Base-by-base conservation (phyloP, 495 filamentous ascomycete species). In the Cercophora scortea region DNA sequence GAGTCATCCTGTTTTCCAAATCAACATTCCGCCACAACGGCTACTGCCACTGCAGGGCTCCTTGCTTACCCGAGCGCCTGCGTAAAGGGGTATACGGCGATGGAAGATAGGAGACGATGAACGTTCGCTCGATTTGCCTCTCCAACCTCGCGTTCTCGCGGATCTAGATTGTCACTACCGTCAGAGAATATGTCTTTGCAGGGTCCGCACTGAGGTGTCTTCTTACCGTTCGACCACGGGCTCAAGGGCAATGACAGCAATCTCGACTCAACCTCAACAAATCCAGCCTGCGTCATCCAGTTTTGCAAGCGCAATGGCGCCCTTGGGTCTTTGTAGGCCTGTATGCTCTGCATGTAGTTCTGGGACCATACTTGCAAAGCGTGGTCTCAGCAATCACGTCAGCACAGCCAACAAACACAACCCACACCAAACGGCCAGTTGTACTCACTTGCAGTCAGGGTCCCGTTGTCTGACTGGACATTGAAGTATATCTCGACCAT, bases 381-480 rank as follows among this genome's bases (percentile, higher is more conserved):
- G 67, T 89, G 83, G 49, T 77, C 76, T 80, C 44, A 50, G 15
- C 10, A 18, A 41, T 16, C 32, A 15, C 8, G 47, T 65, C 43
- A 61, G 59, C 42, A 40, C 33, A 12, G 33, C 15, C 13, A 38
- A 32, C 13, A 1, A 11, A 38, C 4, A 19, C n/a, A n/a, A 9
- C 34, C 34, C 1, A 7, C 40, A 32, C 36, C 8, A 41, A 8
- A 16, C 10, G 2, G 17, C 17, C 7, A 45, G 1, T 32, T 44
- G 38, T 34, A 62, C 72, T 63, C 57, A 77, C 77, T 68, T 12
- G 83, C 77, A 11, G 79, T 86, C 54, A 96, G 76, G 8, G 81
- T 84, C 25, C 93, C 93, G 57, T 90, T 96, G 59, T 95, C 86
- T 2, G 90, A 96, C 63, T 96, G 92, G 32, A 88, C 82, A 55